Conservation (phyloP, 2,329 filamentous ascomycete genomes). For the Cryphonectria nitschkei region DNA sequence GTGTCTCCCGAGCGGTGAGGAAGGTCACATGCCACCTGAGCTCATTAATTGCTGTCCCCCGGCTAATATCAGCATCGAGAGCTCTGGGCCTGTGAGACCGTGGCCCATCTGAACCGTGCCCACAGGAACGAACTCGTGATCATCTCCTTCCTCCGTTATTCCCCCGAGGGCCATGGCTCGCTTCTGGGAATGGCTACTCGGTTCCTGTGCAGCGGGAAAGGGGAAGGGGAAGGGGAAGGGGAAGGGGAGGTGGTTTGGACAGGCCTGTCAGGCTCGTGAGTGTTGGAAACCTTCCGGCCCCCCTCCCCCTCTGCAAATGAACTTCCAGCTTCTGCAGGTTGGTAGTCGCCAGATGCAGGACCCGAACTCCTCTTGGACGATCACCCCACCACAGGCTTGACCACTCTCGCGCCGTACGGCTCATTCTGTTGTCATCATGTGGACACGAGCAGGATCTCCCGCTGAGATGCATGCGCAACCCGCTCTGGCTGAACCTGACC, state of each 20-base stretch:
- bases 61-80: not conserved
- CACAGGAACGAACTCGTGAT: not conserved
- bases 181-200: conserved; percentile 4
- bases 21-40: conserved; percentile 5
- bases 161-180: not conserved
- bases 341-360: not conserved
- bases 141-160: not conserved
- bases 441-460: not conserved
- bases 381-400: not conserved
- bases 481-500: not conserved
- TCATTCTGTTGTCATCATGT: not conserved
- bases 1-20: conserved; percentile 2
- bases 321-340: not conserved
- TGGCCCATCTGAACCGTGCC: not conserved
- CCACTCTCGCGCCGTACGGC: not conserved
- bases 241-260: not conserved
- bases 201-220: conserved; percentile 1
- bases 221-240: not conserved
- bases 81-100: conserved; percentile 2
- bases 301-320: not conserved
- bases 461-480: not conserved
- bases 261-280: not conserved
- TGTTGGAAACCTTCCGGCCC: too few species aligned
- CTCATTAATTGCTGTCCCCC: conserved; percentile 1
- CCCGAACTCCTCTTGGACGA: not conserved